Conservation (phyloP, 305 asterid species). For the Solanum hybrid region DNA sequence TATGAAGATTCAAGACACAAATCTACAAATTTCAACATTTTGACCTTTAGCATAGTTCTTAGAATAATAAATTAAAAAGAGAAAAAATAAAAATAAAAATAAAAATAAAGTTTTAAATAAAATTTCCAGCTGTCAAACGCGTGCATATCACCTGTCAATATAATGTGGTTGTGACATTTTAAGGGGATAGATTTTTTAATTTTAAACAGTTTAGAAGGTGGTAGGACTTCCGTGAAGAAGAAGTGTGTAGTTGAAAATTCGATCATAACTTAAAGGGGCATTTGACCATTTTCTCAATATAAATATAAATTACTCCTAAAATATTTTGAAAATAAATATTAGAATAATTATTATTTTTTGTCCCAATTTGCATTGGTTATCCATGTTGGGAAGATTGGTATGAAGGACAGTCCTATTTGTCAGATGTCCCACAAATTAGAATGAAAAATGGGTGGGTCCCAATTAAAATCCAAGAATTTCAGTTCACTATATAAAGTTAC, state of each 20-base stretch:
- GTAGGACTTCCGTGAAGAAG: too few relatives aligned
- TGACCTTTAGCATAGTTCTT: too few relatives aligned
- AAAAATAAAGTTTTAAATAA: too few relatives aligned
- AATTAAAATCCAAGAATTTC: background rate
- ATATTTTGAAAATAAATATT: background rate
- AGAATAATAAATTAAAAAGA: too few relatives aligned
- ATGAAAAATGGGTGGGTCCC: background rate
- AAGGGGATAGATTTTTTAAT: background rate
- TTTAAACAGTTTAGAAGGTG: too few relatives aligned
- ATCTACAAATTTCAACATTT: too few relatives aligned
- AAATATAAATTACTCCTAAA: background rate
- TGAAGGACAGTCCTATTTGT: background rate
- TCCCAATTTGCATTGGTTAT: background rate
- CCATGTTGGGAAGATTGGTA: background rate
- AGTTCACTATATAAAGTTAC: constrained; percentile 1
- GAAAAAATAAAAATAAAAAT: too few relatives aligned
- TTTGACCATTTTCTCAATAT: background rate
- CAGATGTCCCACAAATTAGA: background rate
- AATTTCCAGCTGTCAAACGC: background rate
- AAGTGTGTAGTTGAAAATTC: too few relatives aligned
- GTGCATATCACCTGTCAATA: background rate
- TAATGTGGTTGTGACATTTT: background rate
- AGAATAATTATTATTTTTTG: background rate
- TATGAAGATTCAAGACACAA: too few relatives aligned
- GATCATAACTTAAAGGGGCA: rapidly evolving